Percentiles rank a stretch among this genome's conserved stretches.
Conservation (phyloP, 805 yeast species). For the Sugiyamaella americana region DNA sequence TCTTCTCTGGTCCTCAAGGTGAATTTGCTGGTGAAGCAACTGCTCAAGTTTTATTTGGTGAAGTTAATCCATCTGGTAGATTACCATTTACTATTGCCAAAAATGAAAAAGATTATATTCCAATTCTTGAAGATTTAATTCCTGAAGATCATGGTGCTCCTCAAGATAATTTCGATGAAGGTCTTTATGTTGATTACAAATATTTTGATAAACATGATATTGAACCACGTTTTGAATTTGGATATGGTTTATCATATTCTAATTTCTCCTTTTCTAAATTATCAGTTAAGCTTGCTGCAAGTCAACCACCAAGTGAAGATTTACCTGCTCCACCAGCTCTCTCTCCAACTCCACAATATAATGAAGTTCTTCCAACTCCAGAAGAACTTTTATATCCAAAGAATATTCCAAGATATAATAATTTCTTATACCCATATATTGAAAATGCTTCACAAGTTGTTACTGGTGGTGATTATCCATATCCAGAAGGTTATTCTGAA, state of each 20-base stretch:
- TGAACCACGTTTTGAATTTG: slow-evolving; percentile 55
- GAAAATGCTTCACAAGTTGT: slow-evolving; percentile 29
- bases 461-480: slow-evolving; percentile 32
- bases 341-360: slow-evolving; percentile 29
- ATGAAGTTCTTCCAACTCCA: slow-evolving; percentile 12
- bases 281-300: slow-evolving; percentile 26
- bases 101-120: slow-evolving; percentile 43
- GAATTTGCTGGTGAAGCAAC: slow-evolving; percentile 49
- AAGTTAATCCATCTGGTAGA: slow-evolving; percentile 55
- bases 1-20: slow-evolving; percentile 55
- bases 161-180: slow-evolving; percentile 35
- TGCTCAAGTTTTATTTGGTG: slow-evolving; percentile 55
- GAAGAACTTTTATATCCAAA: slow-evolving; percentile 48
- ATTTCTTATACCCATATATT: slow-evolving; percentile 51
- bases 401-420: slow-evolving; percentile 49
- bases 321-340: slow-evolving; percentile 39
- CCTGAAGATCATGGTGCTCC: slow-evolving; percentile 32
- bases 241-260: slow-evolving; percentile 55
- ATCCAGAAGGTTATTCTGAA: slow-evolving; percentile 36
- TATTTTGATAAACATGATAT: slow-evolving; percentile 52
- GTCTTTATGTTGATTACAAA: slow-evolving; percentile 49
- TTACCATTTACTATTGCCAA: slow-evolving; percentile 60
- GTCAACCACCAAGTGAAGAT: slow-evolving; percentile 37
- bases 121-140: slow-evolving; percentile 36
- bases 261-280: slow-evolving; percentile 35